Evolutionary conservation across 148 eudicot species (phyloP).

Genomic region (Oxyria digyna): DNA sequence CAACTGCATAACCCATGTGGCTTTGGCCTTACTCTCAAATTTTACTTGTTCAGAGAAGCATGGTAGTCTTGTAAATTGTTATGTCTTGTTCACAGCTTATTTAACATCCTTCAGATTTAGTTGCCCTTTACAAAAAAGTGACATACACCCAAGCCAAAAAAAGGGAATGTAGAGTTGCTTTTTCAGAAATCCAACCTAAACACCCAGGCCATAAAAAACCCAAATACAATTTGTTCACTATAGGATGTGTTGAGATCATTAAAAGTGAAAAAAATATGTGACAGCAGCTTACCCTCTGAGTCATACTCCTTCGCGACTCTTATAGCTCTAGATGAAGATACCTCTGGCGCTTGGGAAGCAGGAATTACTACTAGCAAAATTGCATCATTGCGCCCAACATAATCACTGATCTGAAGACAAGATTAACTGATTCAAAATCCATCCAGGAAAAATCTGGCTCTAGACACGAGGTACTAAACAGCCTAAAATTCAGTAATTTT

Average conservation of each 20-base stretch:
- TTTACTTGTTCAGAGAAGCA: background rate
- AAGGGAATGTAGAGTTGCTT: background rate
- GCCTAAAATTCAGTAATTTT: background rate
- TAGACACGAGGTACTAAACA: background rate
- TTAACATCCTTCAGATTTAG: background rate
- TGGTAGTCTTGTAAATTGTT: background rate
- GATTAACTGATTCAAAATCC: conserved; percentile 17
- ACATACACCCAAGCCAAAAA: background rate
- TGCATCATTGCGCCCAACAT: conserved; percentile 86
- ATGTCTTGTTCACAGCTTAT: background rate
- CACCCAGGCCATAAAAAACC: background rate
- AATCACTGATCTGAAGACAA: conserved; percentile 47
- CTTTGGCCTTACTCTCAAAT: background rate
- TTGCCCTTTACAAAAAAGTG: background rate
- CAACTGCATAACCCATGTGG: background rate
- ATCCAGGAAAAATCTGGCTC: background rate
- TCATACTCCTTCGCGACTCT: conserved; percentile 92
- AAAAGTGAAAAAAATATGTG: background rate
- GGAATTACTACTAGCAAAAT: conserved; percentile 85
- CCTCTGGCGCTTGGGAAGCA: conserved; percentile 81
- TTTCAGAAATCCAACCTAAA: background rate
- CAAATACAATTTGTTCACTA: background rate
- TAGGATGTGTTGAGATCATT: background rate
- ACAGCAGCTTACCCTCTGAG: conserved; percentile 54
- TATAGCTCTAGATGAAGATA: conserved; percentile 70